Percentiles rank a stretch among this genome's conserved stretches.
Conservation (phyloP, 768 basidiomycete genomes). For the Boletus patriciae region DNA sequence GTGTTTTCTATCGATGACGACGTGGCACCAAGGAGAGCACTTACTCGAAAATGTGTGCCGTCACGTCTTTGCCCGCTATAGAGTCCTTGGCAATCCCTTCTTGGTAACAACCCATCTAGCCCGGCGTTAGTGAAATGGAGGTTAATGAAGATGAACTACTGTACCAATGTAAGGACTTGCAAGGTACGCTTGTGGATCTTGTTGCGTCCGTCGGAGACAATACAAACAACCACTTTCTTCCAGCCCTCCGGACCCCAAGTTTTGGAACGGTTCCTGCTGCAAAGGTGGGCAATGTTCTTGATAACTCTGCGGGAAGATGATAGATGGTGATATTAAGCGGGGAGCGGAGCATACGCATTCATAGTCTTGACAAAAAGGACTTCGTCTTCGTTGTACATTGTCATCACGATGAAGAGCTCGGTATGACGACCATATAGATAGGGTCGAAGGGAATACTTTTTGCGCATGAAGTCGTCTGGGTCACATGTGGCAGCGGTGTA, state of each 20-base stretch:
- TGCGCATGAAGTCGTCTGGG: slow-evolving; percentile 82
- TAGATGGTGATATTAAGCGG: not conserved
- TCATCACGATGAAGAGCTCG: slow-evolving; percentile 94
- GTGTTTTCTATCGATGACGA: not conserved
- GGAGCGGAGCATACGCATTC: slow-evolving; percentile 61
- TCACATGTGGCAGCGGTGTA: slow-evolving; percentile 90
- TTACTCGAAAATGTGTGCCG: slow-evolving; percentile 91
- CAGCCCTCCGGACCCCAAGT: slow-evolving; percentile 87
- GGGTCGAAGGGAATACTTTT: slow-evolving; percentile 74
- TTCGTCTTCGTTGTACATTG: slow-evolving; percentile 95
- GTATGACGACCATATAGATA: slow-evolving; percentile 79
- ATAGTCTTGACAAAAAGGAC: slow-evolving; percentile 76
- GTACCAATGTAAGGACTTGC: slow-evolving; percentile 80
- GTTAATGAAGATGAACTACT: slow-evolving; percentile 20
- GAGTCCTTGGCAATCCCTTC: slow-evolving; percentile 90
- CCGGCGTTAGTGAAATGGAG: not conserved
- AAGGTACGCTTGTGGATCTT: slow-evolving; percentile 91
- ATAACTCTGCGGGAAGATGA: slow-evolving; percentile 55
- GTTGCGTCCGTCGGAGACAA: slow-evolving; percentile 82
- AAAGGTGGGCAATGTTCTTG: slow-evolving; percentile 83
- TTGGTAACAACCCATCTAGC: slow-evolving; percentile 82
- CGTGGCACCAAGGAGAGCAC: slow-evolving; percentile 22
- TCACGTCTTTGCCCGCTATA: slow-evolving; percentile 85
- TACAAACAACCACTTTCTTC: slow-evolving; percentile 88
- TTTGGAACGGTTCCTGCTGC: slow-evolving; percentile 66